Conservation (phyloP, 805 yeast species). For the Myxozyma sirexii region DNA sequence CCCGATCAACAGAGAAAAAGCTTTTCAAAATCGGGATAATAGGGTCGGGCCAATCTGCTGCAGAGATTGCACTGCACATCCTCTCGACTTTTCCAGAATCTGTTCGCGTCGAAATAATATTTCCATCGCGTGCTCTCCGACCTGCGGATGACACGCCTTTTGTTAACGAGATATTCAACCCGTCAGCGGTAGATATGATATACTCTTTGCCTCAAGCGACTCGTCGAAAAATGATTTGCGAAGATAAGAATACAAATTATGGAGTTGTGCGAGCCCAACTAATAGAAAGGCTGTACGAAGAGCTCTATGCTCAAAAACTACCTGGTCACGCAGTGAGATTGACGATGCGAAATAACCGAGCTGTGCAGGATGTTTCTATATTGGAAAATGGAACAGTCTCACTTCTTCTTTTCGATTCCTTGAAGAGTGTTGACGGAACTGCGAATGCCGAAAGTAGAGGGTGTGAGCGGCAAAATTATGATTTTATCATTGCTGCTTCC, state of each 20-base stretch:
- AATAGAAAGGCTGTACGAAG: slow-evolving; percentile 33
- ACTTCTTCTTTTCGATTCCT: slow-evolving; percentile 7
- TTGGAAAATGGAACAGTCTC: not conserved
- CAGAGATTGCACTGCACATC: slow-evolving; percentile 34
- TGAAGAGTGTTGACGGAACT: not conserved
- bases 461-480: too few species aligned
- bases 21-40: slow-evolving; percentile 31
- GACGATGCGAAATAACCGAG: slow-evolving; percentile 14
- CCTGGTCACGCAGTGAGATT: slow-evolving; percentile 28
- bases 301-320: slow-evolving; percentile 32
- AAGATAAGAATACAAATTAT: slow-evolving; percentile 34
- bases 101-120: slow-evolving; percentile 28
- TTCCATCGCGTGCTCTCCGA: slow-evolving; percentile 32
- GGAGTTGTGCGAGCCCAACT: slow-evolving; percentile 36
- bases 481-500: slow-evolving; percentile 35
- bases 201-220: slow-evolving; percentile 11
- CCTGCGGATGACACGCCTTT: slow-evolving; percentile 40
- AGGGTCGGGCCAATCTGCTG: slow-evolving; percentile 39
- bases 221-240: slow-evolving; percentile 21
- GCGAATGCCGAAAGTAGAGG: not conserved
- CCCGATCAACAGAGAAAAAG: not conserved
- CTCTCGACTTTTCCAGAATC: slow-evolving; percentile 15
- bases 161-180: slow-evolving; percentile 39
- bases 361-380: slow-evolving; percentile 3
- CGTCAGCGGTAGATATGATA: slow-evolving; percentile 35